These are phyloP conservation scores for Leccinum ochraceum DNA, from an alignment of 768 basidiomycete species.

Conservation along the genomic window DNA sequence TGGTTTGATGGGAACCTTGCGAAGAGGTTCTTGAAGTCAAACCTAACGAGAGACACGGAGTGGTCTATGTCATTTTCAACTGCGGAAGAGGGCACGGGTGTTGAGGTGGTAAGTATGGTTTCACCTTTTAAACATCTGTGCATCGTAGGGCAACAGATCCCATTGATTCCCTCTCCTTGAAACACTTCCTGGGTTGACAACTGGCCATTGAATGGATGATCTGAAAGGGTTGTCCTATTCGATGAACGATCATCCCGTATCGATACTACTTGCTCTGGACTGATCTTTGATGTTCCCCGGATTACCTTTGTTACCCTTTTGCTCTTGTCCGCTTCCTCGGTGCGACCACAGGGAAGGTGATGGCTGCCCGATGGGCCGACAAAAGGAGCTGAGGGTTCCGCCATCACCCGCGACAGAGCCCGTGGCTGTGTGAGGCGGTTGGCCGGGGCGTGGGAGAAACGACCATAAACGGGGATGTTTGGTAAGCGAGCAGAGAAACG, in stretches of 20 bases:
- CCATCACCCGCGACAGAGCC: not conserved
- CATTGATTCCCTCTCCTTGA: too few relatives aligned
- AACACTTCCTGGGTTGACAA: not conserved
- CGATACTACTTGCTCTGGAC: not conserved
- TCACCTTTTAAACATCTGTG: too few relatives aligned
- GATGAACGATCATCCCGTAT: too few relatives aligned
- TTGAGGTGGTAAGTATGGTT: not conserved
- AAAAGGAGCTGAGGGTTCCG: not conserved
- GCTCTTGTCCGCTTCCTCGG: too few relatives aligned
- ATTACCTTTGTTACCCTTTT: too few relatives aligned
- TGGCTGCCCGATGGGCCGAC: not conserved
- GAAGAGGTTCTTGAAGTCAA: not conserved
- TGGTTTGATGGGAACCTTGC: not conserved
- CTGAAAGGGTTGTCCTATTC: too few relatives aligned
- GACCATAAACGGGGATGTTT: not conserved
- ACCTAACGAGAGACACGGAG: too few relatives aligned
- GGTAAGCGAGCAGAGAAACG: conserved; percentile 16
- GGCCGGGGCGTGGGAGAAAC: conserved; percentile 15
- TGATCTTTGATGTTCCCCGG: too few relatives aligned
- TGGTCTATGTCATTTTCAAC: not conserved
- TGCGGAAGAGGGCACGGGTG: not conserved
- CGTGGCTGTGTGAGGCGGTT: conserved; percentile 3
- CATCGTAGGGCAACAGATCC: not conserved
- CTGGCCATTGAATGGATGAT: too few relatives aligned
- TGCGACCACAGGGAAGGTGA: too few relatives aligned